Evolutionary conservation across 1,139 yeast genomes (phyloP), one percentile per base, ranked within the genome.

Genomic region (Yamadazyma pseudoaaseri): DNA sequence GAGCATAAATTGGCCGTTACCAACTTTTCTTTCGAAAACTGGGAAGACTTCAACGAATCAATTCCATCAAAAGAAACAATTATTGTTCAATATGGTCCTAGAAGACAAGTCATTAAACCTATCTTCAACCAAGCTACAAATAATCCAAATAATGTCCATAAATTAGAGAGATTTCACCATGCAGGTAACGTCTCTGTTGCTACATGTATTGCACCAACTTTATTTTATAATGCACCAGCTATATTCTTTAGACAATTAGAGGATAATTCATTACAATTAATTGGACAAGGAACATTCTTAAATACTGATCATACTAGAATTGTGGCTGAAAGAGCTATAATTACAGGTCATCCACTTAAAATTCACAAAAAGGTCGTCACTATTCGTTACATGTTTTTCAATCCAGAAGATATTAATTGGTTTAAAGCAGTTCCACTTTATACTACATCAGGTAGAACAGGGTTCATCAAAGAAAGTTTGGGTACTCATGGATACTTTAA

Each of bases 401-500:
- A 83, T 52, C 67, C 87, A 9, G 89, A 85, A 29, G 99, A 94
- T 56, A 85, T 94, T 47, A 76, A 76, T 45, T 86, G 86, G 80
- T 94, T 85, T 73, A 86, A 86, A 65, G 84, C 94, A 4, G 83
- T 94, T 47, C 97, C 97, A 26, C 67, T 94, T 44, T 92, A 87
- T 60, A 90, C 97, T 30, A 87, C 86, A 57, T 74, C 81, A 49
- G 98, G 98, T 33, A 79, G 97, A 58, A 73, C 89, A 26, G 99
- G 99, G 37, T 85, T 83, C 58, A 87, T 94, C 58, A 90, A 87
- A 60, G 97, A 92, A 58, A 78, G 90, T 56, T 73, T 94, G 64
- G 99, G 99, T 64, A 94, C 98, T 3, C 98, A 94, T 60, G 99
- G 99, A 44, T 87, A 92, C 65, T 90, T 84, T 73, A 94, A 94